Base-by-base conservation (phyloP, 495 filamentous ascomycete species). In the Penicillium arizonense region DNA sequence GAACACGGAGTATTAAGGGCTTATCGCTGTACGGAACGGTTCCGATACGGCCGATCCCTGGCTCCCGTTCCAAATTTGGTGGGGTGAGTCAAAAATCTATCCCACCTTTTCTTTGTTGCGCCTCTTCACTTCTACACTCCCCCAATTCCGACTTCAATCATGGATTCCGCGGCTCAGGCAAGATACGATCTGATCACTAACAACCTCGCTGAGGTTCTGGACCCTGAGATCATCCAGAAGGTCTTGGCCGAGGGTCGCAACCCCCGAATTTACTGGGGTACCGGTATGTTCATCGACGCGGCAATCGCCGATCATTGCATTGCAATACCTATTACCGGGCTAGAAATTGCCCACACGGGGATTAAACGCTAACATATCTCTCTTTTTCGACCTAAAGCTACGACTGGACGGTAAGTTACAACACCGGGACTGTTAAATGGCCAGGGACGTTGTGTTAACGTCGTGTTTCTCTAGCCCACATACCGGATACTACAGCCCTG, bases 211-310 rank as follows among this genome's bases (percentile, higher is more conserved):
- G 94, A 98, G 76, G 72, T 93, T 32, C 81, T 98, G 42, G 91
- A 92, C 57, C 83, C 82, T 20, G 90, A 96, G 61, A 85, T 97
- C 44, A 87, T 97, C 52, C 86, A 94, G 64, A 75, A 82, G 51
- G 71, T 97, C 44, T 65, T 84, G 30, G 82, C 83, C 10, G 78
- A 94, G 65, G 81, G 87, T n/a, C 76, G 85, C 10, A 81, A 84
- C 23, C 80, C 87, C 13, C 80, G 79, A 39, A 80, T 96, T 62
- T 97, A 97, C 82, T 96, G 89, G 90, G 92, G 88, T 84, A 41
- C 28, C 28, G 28, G 28, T 30, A 30, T 30, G 28, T 30, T 30
- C 28, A 30, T 7, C 28, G 9, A 5, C 28, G 23, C 23, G 4
- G 28, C 28, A 30, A 30, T 30, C 28, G 28, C 28, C 37, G 11